Conservation (phyloP, 495 filamentous ascomycete species). For the Evernia prunastri region DNA sequence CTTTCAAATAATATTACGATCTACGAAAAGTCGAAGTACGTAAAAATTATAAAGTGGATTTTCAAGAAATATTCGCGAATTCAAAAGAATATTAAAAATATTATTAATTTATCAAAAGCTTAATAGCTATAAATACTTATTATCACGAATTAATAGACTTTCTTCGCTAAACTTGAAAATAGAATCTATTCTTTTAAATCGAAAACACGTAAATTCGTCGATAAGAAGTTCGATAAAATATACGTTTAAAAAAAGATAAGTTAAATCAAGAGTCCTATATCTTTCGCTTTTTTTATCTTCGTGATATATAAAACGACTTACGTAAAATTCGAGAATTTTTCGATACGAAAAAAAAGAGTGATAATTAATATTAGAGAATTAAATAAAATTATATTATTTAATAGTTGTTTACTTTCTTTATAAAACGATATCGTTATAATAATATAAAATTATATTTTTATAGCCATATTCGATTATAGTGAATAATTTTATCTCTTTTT, state of each 20-base stretch:
- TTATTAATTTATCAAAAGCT: background rate
- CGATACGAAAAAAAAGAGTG: background rate
- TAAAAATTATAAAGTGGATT: background rate
- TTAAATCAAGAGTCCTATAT: background rate
- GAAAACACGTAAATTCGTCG: background rate
- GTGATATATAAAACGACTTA: background rate
- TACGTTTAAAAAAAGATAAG: background rate
- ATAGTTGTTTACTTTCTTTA: background rate
- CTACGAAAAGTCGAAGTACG: background rate
- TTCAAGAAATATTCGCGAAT: background rate
- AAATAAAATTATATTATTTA: constrained; percentile 8
- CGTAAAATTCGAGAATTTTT: background rate
- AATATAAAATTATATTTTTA: constrained; percentile 3
- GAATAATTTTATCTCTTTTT: too few species aligned
- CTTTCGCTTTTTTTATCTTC: background rate
- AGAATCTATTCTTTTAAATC: background rate
- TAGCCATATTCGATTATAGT: too few species aligned
- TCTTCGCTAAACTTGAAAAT: background rate
- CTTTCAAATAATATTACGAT: background rate
- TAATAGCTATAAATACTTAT: constrained; percentile 6
- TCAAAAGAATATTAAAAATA: constrained; percentile 3
- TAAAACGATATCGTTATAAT: background rate
- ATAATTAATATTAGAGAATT: constrained; percentile 2
- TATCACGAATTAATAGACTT: background rate
- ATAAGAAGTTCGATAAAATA: constrained; percentile 8